Percentiles rank a stretch among this genome's conserved stretches.
Conservation (phyloP, 345 rosid genomes). For the Murraya koenigii region DNA sequence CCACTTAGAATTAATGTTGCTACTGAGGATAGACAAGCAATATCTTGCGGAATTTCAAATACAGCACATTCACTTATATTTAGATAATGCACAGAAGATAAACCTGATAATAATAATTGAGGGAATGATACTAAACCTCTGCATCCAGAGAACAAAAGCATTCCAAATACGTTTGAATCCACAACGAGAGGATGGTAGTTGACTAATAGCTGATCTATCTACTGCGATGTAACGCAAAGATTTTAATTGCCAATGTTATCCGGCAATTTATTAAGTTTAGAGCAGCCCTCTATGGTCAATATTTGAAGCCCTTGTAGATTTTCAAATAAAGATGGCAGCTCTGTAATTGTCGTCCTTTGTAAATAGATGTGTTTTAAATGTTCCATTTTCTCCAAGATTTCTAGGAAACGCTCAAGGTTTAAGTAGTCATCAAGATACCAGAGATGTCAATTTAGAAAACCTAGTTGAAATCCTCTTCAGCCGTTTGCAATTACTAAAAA, state of each 20-base stretch:
- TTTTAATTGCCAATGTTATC: too few species aligned
- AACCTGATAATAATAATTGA: not conserved
- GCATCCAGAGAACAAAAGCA: not conserved
- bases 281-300: not conserved
- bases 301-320: not conserved
- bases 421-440: not conserved
- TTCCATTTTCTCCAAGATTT: constrained; percentile 1
- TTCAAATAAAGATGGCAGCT: not conserved
- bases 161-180: too few species aligned
- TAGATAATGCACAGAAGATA: too few species aligned
- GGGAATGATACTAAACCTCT: not conserved
- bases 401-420: not conserved
- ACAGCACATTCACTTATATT: too few species aligned
- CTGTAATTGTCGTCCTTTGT: not conserved
- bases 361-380: not conserved
- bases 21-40: too few species aligned
- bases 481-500: not conserved
- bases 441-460: constrained; percentile 9
- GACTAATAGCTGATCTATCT: not conserved
- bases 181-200: not conserved
- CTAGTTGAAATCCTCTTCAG: not conserved
- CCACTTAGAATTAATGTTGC: too few species aligned
- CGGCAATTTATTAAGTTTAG: not conserved
- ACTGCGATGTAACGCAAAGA: too few species aligned
- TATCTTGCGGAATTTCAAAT: too few species aligned